phyloP scores from a whole-genome alignment of 495 filamentous ascomycete genomes.

The Penicillium nucicola region DNA sequence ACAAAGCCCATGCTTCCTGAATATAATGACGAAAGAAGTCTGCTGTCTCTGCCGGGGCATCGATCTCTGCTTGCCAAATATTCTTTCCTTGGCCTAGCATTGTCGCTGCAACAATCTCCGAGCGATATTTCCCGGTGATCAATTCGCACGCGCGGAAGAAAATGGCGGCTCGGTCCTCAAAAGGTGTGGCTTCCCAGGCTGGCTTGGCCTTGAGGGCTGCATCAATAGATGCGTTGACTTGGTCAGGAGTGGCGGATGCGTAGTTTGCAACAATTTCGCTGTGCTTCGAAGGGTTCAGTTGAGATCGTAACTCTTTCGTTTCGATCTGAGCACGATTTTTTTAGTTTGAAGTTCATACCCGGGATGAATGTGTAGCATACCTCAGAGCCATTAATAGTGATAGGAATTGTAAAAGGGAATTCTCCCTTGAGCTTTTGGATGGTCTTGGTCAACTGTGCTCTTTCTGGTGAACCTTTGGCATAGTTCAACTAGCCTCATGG shows the following conservation, averaged over 20 bases:
- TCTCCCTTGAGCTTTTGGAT: conserved; percentile 24
- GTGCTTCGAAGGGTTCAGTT: conserved; percentile 74
- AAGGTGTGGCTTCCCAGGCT: conserved; percentile 76
- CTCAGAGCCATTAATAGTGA: conserved; percentile 25
- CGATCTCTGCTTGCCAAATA: conserved; percentile 94
- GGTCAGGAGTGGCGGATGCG: conserved; percentile 61
- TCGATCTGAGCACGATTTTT: conserved; percentile 6
- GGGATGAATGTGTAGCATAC: conserved; percentile 6
- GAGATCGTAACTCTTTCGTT: conserved; percentile 28
- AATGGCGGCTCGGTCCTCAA: conserved; percentile 82
- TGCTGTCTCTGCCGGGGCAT: conserved; percentile 81
- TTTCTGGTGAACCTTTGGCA: conserved; percentile 27
- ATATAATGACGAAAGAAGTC: conserved; percentile 85
- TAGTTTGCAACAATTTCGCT: conserved; percentile 65
- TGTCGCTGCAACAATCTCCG: conserved; percentile 85
- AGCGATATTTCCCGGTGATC: conserved; percentile 82
- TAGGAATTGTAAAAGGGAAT: conserved; percentile 26
- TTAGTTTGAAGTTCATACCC: neutral
- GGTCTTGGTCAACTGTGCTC: conserved; percentile 22
- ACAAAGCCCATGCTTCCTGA: conserved; percentile 69
- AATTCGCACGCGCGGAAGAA: conserved; percentile 91
- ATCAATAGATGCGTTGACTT: conserved; percentile 71
- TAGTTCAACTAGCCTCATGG: conserved; percentile 19
- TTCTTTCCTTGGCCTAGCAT: conserved; percentile 97
- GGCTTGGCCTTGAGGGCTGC: conserved; percentile 77